Base-by-base conservation (phyloP, 176 grass and related monocot genomes). In the Musa schizocarpa region DNA sequence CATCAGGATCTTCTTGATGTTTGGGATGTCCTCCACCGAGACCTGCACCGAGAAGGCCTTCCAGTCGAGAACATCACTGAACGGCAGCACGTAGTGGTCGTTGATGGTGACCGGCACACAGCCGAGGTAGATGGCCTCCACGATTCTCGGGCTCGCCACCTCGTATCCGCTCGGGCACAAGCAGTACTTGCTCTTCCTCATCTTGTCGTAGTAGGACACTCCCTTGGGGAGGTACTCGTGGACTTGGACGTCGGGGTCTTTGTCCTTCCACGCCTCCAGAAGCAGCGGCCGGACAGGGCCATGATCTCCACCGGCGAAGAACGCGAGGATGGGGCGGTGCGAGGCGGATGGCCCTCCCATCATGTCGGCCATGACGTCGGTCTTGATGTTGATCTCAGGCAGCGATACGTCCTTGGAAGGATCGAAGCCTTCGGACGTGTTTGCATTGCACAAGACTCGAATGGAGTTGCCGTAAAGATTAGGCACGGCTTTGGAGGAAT, bases 91-190 rank as follows among this genome's bases (percentile, higher is more conserved):
- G 71, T 96, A 96, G 52, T 83, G 79, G 62, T 90, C 83, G 54
- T 82, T 87, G 54, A 96, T 84, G 25, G 88, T 82, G 16, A 92
- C 90, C 17, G 93, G 93, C 17, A 96, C 93, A 22, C 93, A 96
- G 25, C 82, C 93, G 9, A 96, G 87, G 78, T 88, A 96, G 77
- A 96, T 74, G 21, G 89, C 93, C 81, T 96, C 93, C 0, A 88
- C 83, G 26, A 96, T 89, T 22, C 93, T 75, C 3, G 93, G 93
- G 79, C 89, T 92, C 11, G 93, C 93, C 79, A 96, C 93, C 81
- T 96, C 93, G 69, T 96, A 90, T 21, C 93, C 93, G 71, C 93
- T 89, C 0, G 90, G 93, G 62, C 93, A 92, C 2, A 96, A 82
- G 82, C 93, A 96, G 74, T 81, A 96, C 43, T 84, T 84, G 87